Evolutionary conservation across 2,329 filamentous ascomycete genomes (phyloP).

Genomic region (Cryoendolithus antarcticus): DNA sequence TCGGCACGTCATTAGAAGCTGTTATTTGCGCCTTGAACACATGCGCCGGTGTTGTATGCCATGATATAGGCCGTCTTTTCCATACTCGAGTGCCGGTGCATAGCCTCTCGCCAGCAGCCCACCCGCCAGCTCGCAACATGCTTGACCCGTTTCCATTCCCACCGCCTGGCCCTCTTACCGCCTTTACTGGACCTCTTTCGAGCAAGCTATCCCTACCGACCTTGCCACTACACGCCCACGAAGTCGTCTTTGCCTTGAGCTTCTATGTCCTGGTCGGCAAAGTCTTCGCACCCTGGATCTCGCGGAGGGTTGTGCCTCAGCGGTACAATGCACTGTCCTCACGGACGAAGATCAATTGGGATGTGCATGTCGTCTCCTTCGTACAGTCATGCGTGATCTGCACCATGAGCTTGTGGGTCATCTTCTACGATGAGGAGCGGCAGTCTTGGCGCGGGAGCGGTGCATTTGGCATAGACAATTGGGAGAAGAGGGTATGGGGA

Average conservation of each 20-base stretch:
- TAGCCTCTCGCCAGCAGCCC: too few relatives aligned
- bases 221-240: constrained; percentile 65
- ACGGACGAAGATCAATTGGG: constrained; percentile 64
- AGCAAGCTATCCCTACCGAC: constrained; percentile 50
- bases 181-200: constrained; percentile 49
- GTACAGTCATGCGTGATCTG: constrained; percentile 65
- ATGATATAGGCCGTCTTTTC: too few relatives aligned
- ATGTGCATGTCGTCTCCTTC: constrained; percentile 73
- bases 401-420: constrained; percentile 59
- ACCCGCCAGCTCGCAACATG: constrained; percentile 35
- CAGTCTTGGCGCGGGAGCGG: constrained; percentile 22
- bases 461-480: constrained; percentile 38
- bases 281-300: constrained; percentile 56
- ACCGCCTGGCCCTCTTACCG: constrained; percentile 44
- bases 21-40: too few relatives aligned
- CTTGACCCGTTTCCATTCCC: constrained; percentile 56
- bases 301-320: constrained; percentile 47
- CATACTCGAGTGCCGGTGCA: too few relatives aligned
- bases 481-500: constrained; percentile 55
- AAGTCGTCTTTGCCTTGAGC: constrained; percentile 53
- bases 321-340: constrained; percentile 51
- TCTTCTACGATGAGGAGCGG: constrained; percentile 56
- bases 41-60: too few relatives aligned
- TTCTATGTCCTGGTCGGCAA: constrained; percentile 58
- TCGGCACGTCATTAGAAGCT: too few relatives aligned